phyloP scores from a whole-genome alignment of 306 rosid species.

The Cicer yamashitae region DNA sequence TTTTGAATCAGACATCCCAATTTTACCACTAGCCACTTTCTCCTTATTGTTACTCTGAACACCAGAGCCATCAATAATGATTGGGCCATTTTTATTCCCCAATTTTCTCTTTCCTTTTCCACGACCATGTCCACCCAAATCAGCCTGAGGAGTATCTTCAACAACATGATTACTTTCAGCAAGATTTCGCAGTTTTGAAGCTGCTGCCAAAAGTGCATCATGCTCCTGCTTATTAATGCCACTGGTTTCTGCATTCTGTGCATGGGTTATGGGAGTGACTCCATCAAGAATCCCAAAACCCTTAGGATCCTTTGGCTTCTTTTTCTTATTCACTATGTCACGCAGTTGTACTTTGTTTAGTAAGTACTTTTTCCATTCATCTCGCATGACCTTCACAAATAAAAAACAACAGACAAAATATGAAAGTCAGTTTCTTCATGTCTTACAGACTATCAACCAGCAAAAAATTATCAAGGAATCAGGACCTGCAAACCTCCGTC shows the following conservation, averaged over 20 bases:
- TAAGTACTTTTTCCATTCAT: slow-evolving; percentile 93
- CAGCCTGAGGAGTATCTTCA: slow-evolving; percentile 56
- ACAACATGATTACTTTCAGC: slow-evolving; percentile 53
- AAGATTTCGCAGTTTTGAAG: slow-evolving; percentile 68
- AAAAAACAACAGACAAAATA: slow-evolving; percentile 15
- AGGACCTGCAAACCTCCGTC: slow-evolving; percentile 15
- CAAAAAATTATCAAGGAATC: slow-evolving; percentile 20
- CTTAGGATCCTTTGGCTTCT: slow-evolving; percentile 84
- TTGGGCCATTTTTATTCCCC: slow-evolving; percentile 56
- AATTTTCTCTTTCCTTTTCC: slow-evolving; percentile 67
- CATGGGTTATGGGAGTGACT: slow-evolving; percentile 69
- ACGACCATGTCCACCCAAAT: slow-evolving; percentile 44
- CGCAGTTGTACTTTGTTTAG: slow-evolving; percentile 85
- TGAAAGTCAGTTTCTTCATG: slow-evolving; percentile 30
- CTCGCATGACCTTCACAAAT: slow-evolving; percentile 72
- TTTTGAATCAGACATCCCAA: slow-evolving; percentile 52
- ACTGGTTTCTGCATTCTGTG: slow-evolving; percentile 67
- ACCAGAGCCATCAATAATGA: slow-evolving; percentile 47
- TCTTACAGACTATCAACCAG: slow-evolving; percentile 22
- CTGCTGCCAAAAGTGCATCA: slow-evolving; percentile 83
- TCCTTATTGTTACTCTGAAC: slow-evolving; percentile 45
- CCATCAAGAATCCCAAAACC: slow-evolving; percentile 99
- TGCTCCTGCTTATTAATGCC: slow-evolving; percentile 82
- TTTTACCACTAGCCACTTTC: slow-evolving; percentile 48
- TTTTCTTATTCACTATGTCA: slow-evolving; percentile 69